Base-by-base conservation (phyloP, 2,329 filamentous ascomycete species). In the Parasarocladium wereldwijsianum region DNA sequence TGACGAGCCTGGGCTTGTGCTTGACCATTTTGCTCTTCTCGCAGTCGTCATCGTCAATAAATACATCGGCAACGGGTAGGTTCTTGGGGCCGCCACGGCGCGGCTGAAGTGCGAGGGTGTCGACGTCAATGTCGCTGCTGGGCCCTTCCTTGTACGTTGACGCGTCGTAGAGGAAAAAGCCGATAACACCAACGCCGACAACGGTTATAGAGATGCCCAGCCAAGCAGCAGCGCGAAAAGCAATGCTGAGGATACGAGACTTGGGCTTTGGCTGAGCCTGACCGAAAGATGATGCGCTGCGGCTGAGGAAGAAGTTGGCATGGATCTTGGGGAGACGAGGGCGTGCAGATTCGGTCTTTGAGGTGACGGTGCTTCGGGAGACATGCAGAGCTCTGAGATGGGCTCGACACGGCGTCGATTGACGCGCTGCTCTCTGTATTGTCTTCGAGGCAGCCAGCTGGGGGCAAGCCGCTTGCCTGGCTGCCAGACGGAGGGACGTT, bases 161-260 rank as follows among this genome's bases (percentile, higher is more conserved):
- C 8, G 86, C 78, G 59, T 98, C 90, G 58, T 93, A 98, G 42
- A 90, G 43, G 57, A 98, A 98, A 63, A 98, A 94, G 28, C 65
- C 79, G 13, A 85, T 54, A 6, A 96, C 65, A 5, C 80, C 64
- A 4, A 66, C 57, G 19, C 79, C 76, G 32, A 81, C 51, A 29
- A 87, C 64, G 6, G 76, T 61, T 21, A 90, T 65, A 29, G 87
- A 80, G 34, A 81, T 74, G 22, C 90, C 90, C 16, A 57, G 29
- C 50, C 51, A 55, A 18, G 54, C 54, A 19, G 85, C 77, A 18
- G 70, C 63, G 40, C 79, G 70, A 48, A 81, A 83, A 26, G 72
- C 51, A 43, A 80, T 73, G 44, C 66, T 69, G 33, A 68, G 46
- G 4, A 64, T 29, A 36, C 53, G 50, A 11, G 64, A 70, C 26